phyloP scores from a whole-genome alignment of 768 basidiomycete genomes.

The Tylopilus plumbeoviolaceoides region DNA sequence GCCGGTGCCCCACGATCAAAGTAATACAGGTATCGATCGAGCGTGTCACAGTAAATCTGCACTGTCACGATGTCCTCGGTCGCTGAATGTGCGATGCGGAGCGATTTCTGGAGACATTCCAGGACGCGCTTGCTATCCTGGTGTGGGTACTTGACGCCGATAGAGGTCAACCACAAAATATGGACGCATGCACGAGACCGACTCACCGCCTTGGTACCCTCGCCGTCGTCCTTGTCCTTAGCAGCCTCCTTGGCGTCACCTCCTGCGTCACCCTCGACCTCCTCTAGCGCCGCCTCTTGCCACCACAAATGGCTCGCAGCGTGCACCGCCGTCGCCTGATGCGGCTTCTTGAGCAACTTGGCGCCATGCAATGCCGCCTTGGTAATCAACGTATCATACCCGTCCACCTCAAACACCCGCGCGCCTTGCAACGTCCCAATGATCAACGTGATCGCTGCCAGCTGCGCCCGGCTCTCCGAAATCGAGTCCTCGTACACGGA shows the following conservation, averaged over 20 bases:
- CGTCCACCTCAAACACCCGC: conserved; percentile 88
- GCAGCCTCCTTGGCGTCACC: conserved; percentile 21
- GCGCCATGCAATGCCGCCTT: conserved; percentile 98
- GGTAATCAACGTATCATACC: conserved; percentile 96
- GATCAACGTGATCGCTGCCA: conserved; percentile 95
- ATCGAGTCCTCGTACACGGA: conserved; percentile 98
- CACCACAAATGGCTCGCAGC: conserved; percentile 98
- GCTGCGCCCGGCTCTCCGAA: conserved; percentile 90
- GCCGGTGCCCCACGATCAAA: conserved; percentile 91
- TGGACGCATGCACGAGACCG: conserved; percentile 17
- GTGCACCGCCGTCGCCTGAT: conserved; percentile 92
- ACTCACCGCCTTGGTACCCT: conserved; percentile 53
- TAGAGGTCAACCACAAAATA: background rate
- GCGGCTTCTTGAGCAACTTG: conserved; percentile 95
- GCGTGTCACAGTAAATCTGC: conserved; percentile 92
- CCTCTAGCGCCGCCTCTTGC: conserved; percentile 63
- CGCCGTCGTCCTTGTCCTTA: conserved; percentile 39
- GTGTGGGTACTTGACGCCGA: conserved; percentile 54
- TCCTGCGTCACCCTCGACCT: conserved; percentile 32
- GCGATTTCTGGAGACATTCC: conserved; percentile 95
- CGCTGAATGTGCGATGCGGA: conserved; percentile 93
- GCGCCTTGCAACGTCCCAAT: conserved; percentile 88
- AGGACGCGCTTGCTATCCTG: conserved; percentile 96
- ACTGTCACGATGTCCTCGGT: conserved; percentile 97
- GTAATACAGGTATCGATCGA: conserved; percentile 95